Percentiles rank a stretch among this genome's conserved stretches.
Conservation (phyloP, 2,329 filamentous ascomycete species). For the Arthroderma uncinatum region DNA sequence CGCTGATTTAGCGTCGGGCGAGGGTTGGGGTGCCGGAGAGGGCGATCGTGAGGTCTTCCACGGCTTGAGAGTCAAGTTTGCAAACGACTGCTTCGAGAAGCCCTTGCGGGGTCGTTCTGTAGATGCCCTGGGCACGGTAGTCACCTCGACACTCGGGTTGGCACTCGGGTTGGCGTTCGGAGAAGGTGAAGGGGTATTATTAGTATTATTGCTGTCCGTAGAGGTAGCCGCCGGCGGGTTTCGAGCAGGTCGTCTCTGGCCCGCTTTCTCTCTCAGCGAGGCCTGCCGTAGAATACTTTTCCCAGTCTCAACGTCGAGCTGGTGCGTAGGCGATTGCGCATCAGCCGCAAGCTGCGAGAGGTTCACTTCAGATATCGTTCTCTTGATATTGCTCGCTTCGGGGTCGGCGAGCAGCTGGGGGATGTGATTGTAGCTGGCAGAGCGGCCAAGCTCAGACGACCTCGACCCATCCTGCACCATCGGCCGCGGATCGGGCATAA, state of each 20-base stretch:
- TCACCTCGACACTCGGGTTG: background rate
- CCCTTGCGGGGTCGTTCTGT: slow-evolving; percentile 29
- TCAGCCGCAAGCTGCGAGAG: slow-evolving; percentile 29
- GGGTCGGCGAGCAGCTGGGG: slow-evolving; percentile 30
- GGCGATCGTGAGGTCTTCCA: slow-evolving; percentile 41
- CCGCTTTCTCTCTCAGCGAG: slow-evolving; percentile 23
- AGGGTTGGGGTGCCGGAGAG: slow-evolving; percentile 26
- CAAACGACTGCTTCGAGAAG: slow-evolving; percentile 31
- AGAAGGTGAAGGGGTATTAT: background rate
- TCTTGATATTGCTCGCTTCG: slow-evolving; percentile 33
- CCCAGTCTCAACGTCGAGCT: slow-evolving; percentile 30
- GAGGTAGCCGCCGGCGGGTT: background rate
- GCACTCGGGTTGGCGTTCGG: background rate
- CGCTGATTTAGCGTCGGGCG: slow-evolving; percentile 21
- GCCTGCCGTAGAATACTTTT: slow-evolving; percentile 34
- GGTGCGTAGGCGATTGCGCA: slow-evolving; percentile 21
- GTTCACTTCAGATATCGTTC: slow-evolving; percentile 41
- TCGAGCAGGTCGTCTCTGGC: background rate
- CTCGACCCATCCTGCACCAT: slow-evolving; percentile 17
- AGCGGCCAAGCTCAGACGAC: slow-evolving; percentile 35
- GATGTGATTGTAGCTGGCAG: slow-evolving; percentile 50
- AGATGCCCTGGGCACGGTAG: slow-evolving; percentile 18
- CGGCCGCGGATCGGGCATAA: slow-evolving; percentile 25
- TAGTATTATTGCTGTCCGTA: background rate
- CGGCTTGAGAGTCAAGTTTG: slow-evolving; percentile 41